Base-by-base conservation (phyloP, 805 yeast species). In the Saturnispora zaruensis region DNA sequence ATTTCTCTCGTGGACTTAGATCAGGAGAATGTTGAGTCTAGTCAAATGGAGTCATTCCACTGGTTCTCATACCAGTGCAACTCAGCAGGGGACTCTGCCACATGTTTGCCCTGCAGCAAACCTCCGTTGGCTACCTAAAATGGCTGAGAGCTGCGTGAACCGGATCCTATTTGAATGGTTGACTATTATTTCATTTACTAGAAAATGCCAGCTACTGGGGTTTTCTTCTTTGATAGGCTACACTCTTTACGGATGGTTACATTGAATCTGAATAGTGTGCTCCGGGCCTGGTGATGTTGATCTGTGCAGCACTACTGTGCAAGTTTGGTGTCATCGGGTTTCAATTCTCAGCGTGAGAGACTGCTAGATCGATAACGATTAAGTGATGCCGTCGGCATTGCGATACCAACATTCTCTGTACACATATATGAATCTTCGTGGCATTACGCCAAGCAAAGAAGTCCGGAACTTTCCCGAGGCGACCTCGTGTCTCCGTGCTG, bases 1-100 rank as follows among this genome's bases (percentile, higher is more conserved):
- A 41, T 47, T 47, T 21, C 50, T 42, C 32, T 33, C 50, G 50
- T 47, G 50, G 50, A 47, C 41, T 47, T 13, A 47, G 50, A 41
- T 47, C 50, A 47, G 50, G 41, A 42, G 50, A 30, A 42, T 33
- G 45, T 41, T 42, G 50, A 47, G 50, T 40, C 24, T 21, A 6
- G 25, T 41, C 45, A 47, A 30, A 32, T 30, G 41, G 50, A 37
- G 36, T 8, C 14, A 26, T 28, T 36, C 40, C 11, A 36, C 34
- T 34, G n/a, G 2, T 16, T 20, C 6, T 7, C 16, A 14, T 25
- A 36, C 16, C 38, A 20, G 40, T 36, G 21, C 23, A 16, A 36
- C 40, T 36, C 40, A 36, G 20, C 11, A 13, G 7, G 20, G 40
- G 49, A 40, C 49, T 46, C 49, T 46, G 32, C 44, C 40, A 46